Percentiles rank a stretch among this genome's conserved stretches.
Evolutionary conservation across 345 rosid species (phyloP).

Genomic region (Acer yangbiense): DNA sequence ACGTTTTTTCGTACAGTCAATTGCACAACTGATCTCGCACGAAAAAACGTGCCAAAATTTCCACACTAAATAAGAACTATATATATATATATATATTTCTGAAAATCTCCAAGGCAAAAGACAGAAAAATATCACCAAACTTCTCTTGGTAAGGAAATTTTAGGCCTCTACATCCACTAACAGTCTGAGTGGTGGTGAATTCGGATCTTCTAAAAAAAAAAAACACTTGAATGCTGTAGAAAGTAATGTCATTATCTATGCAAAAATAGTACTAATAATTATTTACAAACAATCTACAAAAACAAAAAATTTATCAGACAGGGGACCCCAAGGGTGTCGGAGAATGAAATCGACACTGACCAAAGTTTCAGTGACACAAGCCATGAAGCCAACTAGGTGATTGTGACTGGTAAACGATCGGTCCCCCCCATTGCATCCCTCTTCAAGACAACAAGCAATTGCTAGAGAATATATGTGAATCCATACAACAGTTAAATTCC

Average conservation of each 20-base stretch:
- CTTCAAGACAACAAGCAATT: conserved; percentile 29
- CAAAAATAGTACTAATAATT: conserved; percentile 22
- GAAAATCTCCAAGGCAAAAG: conserved; percentile 11
- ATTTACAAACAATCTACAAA: conserved; percentile 20
- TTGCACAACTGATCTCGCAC: too few species aligned
- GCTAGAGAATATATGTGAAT: conserved; percentile 26
- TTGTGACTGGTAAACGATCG: conserved; percentile 52
- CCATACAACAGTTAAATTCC: conserved; percentile 21
- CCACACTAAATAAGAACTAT: background rate
- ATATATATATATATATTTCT: background rate
- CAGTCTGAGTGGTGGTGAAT: conserved; percentile 41
- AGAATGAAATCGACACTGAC: conserved; percentile 59
- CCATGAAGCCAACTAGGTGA: conserved; percentile 54
- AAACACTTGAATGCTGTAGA: conserved; percentile 25
- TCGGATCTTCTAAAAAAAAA: conserved; percentile 21
- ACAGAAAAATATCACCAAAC: conserved; percentile 20
- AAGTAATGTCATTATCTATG: conserved; percentile 32
- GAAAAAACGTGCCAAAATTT: too few species aligned
- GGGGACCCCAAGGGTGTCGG: conserved; percentile 68
- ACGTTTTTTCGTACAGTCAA: too few species aligned
- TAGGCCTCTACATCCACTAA: conserved; percentile 46
- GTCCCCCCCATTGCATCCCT: conserved; percentile 35
- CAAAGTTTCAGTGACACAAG: conserved; percentile 61
- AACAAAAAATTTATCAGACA: conserved; percentile 44
- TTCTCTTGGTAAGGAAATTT: conserved; percentile 48